Evolutionary conservation across 2,329 filamentous ascomycete species (phyloP).

Genomic region (Septoria linicola): DNA sequence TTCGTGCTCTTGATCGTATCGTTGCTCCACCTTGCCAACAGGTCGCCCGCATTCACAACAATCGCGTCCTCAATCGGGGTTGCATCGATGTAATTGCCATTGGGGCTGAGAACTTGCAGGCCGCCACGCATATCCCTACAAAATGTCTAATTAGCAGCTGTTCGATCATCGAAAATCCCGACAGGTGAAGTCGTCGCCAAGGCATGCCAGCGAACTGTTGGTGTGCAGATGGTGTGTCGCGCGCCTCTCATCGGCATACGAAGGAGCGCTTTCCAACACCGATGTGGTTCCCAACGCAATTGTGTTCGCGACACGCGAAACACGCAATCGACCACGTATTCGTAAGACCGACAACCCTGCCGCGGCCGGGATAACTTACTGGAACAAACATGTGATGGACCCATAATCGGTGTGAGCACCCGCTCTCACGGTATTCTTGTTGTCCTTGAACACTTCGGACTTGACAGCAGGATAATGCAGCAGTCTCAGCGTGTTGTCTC

Average conservation of each 20-base stretch:
- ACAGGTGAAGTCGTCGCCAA: constrained; percentile 3
- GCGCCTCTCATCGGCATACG: no score
- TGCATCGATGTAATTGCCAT: constrained; percentile 74
- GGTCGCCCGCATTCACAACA: constrained; percentile 84
- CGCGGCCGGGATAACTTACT: constrained; percentile 21
- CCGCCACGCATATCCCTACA: constrained; percentile 55
- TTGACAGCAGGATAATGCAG: constrained; percentile 57
- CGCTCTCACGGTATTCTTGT: constrained; percentile 59
- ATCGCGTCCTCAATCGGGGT: constrained; percentile 78
- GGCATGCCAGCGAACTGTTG: no score
- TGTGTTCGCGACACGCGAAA: constrained; percentile 4
- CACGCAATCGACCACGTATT: constrained; percentile 1
- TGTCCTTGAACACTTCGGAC: constrained; percentile 54
- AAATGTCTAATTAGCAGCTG: constrained; percentile 25
- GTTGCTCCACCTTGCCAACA: constrained; percentile 78
- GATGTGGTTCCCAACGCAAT: background rate
- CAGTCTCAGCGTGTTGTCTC: constrained; percentile 63
- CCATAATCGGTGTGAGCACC: constrained; percentile 73
- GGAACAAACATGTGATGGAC: constrained; percentile 53
- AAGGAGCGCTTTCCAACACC: constrained; percentile 2
- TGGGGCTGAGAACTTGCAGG: constrained; percentile 66
- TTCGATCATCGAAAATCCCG: constrained; percentile 14
- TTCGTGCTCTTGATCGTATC: constrained; percentile 87
- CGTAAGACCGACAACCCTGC: no score
- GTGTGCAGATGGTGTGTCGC: no score